Evolutionary conservation across 179 eudicot species (phyloP).

Genomic region (Amaranthus tricolor): DNA sequence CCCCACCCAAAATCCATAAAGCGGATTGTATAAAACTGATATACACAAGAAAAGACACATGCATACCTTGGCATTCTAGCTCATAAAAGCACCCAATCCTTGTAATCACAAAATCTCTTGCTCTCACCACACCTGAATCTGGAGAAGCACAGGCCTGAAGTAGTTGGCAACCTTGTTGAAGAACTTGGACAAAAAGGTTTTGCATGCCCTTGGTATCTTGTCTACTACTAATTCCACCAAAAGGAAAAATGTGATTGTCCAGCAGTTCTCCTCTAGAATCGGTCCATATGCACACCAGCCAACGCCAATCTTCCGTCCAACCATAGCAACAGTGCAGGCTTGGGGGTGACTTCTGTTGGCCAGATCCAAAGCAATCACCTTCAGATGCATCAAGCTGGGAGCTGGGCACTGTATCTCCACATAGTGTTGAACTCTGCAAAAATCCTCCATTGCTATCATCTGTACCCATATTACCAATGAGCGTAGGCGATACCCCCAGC

Average conservation of each 20-base stretch:
- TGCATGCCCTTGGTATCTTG: slow-evolving; percentile 98
- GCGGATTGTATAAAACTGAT: too few species aligned
- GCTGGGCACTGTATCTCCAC: slow-evolving; percentile 55
- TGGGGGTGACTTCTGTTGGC: slow-evolving; percentile 57
- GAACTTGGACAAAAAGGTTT: slow-evolving; percentile 86
- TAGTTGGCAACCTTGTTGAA: slow-evolving; percentile 93
- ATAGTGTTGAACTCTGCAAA: slow-evolving; percentile 46
- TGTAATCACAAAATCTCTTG: slow-evolving; percentile 89
- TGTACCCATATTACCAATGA: slow-evolving; percentile 34
- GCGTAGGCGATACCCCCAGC: slow-evolving; percentile 60
- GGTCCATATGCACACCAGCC: slow-evolving; percentile 97
- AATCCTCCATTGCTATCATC: slow-evolving; percentile 69
- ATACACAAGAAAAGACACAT: too few species aligned
- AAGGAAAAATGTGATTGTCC: slow-evolving; percentile 85
- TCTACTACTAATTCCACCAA: slow-evolving; percentile 96
- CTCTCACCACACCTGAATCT: slow-evolving; percentile 54
- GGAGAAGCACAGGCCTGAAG: slow-evolving; percentile 73
- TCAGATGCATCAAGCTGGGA: slow-evolving; percentile 72
- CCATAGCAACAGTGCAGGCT: slow-evolving; percentile 98
- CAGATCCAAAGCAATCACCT: slow-evolving; percentile 56
- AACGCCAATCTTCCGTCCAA: slow-evolving; percentile 99
- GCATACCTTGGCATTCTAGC: slow-evolving; percentile 93
- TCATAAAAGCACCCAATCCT: slow-evolving; percentile 91
- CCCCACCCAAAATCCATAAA: neutral
- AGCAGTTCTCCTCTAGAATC: slow-evolving; percentile 97